Conservation (phyloP, 805 yeast species). For the Metschnikowia koreensis region DNA sequence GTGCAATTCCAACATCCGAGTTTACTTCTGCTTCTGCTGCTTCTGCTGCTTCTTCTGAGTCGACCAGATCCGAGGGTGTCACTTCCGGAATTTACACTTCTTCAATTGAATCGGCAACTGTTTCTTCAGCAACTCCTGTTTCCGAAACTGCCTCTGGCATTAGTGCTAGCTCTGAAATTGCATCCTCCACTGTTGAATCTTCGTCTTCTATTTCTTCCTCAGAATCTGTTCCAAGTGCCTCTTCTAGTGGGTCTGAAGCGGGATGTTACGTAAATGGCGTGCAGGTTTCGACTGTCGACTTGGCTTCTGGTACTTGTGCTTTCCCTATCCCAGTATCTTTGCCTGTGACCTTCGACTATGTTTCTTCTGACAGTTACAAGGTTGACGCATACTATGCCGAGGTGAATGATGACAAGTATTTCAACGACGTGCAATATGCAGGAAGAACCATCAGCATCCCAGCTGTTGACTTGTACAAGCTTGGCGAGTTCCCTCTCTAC, state of each 20-base stretch:
- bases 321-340: slow-evolving; percentile 32
- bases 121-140: no score
- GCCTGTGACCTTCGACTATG: slow-evolving; percentile 29
- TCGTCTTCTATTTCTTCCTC: slow-evolving; percentile 10
- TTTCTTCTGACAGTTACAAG: slow-evolving; percentile 29
- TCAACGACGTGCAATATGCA: slow-evolving; percentile 30
- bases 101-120: no score
- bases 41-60: no score
- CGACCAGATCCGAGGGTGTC: no score
- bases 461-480: slow-evolving; percentile 29
- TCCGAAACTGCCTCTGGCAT: no score
- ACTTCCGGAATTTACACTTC: no score
- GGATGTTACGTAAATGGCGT: slow-evolving; percentile 38
- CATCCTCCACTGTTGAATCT: no score
- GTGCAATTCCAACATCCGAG: no score
- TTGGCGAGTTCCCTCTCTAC: slow-evolving; percentile 24
- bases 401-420: slow-evolving; percentile 27
- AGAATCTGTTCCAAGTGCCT: background rate
- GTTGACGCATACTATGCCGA: slow-evolving; percentile 36
- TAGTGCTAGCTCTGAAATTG: no score
- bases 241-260: slow-evolving; percentile 16
- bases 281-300: slow-evolving; percentile 35
- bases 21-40: no score
- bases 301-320: slow-evolving; percentile 40
- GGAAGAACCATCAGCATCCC: slow-evolving; percentile 35